phyloP scores from a whole-genome alignment of 805 yeast species.

The Yamadazyma tumulicola region DNA sequence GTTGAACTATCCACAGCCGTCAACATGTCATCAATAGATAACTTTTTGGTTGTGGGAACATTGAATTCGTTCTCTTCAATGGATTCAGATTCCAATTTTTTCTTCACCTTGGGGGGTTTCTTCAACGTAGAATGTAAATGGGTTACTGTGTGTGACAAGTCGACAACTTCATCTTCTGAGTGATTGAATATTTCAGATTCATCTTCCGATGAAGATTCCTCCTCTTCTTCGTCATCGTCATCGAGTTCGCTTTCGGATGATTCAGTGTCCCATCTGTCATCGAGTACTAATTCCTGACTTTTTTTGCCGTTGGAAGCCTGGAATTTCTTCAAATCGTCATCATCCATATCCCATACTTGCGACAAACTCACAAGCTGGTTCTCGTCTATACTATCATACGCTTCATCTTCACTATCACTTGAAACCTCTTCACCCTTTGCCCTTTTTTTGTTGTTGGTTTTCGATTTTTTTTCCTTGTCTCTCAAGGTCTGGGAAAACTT shows the following conservation, averaged over 20 bases:
- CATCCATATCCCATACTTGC: slow-evolving; percentile 88
- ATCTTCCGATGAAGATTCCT: slow-evolving; percentile 14
- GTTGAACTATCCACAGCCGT: slow-evolving; percentile 54
- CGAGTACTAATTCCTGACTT: slow-evolving; percentile 22
- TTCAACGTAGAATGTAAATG: slow-evolving; percentile 32
- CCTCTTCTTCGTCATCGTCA: slow-evolving; percentile 15
- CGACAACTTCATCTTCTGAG: slow-evolving; percentile 46
- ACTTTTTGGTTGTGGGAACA: slow-evolving; percentile 59
- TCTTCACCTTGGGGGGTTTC: slow-evolving; percentile 36
- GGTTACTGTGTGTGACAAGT: slow-evolving; percentile 47
- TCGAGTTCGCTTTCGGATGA: slow-evolving; percentile 15
- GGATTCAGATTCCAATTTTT: slow-evolving; percentile 49
- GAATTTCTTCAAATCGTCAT: slow-evolving; percentile 37
- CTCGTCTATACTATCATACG: slow-evolving; percentile 74
- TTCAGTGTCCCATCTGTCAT: slow-evolving; percentile 29
- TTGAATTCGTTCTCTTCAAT: slow-evolving; percentile 67
- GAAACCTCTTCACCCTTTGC: slow-evolving; percentile 27
- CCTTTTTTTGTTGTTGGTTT: slow-evolving; percentile 26
- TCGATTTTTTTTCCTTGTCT: slow-evolving; percentile 44
- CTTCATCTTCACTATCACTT: slow-evolving; percentile 48
- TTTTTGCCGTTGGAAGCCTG: slow-evolving; percentile 5
- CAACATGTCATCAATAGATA: slow-evolving; percentile 74
- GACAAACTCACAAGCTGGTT: slow-evolving; percentile 69
- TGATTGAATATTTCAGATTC: slow-evolving; percentile 28
- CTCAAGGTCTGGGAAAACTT: slow-evolving; percentile 68